Evolutionary conservation across 768 basidiomycete genomes (phyloP).

Genomic region (Mycena haematopus): DNA sequence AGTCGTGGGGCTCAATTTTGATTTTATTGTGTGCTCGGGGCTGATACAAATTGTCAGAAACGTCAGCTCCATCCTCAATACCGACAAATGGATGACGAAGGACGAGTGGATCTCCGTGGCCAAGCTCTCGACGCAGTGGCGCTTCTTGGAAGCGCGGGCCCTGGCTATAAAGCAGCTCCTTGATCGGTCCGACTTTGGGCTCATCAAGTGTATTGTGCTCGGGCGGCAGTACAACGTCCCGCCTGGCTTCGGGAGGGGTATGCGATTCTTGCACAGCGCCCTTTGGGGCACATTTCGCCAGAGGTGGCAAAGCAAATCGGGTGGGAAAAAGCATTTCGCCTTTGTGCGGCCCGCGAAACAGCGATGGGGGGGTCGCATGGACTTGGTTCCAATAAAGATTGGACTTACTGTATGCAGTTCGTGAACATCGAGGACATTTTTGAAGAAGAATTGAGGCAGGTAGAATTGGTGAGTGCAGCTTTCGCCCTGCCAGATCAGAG

Average conservation of each 20-base stretch:
- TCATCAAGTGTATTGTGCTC: conserved; percentile 39
- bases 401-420: background rate
- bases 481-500: too few relatives aligned
- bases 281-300: too few relatives aligned
- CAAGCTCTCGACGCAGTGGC: conserved; percentile 42
- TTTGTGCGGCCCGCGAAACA: conserved; percentile 18
- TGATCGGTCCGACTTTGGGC: conserved; percentile 16
- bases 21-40: background rate
- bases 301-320: conserved; percentile 20
- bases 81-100: conserved; percentile 3
- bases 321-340: conserved; percentile 11
- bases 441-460: conserved; percentile 14
- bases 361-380: background rate
- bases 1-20: conserved; percentile 12
- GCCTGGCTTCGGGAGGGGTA: conserved; percentile 43
- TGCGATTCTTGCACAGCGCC: conserved; percentile 33
- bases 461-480: background rate
- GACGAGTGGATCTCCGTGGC: conserved; percentile 39
- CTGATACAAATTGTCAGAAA: background rate
- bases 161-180: conserved; percentile 36
- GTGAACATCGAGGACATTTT: conserved; percentile 7
- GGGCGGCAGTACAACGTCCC: conserved; percentile 39
- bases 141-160: conserved; percentile 33
- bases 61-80: conserved; percentile 5
- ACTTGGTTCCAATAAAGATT: too few relatives aligned